Base-by-base conservation (phyloP, 108 stramenopile species). In the Cylindrotheca fusiformis region DNA sequence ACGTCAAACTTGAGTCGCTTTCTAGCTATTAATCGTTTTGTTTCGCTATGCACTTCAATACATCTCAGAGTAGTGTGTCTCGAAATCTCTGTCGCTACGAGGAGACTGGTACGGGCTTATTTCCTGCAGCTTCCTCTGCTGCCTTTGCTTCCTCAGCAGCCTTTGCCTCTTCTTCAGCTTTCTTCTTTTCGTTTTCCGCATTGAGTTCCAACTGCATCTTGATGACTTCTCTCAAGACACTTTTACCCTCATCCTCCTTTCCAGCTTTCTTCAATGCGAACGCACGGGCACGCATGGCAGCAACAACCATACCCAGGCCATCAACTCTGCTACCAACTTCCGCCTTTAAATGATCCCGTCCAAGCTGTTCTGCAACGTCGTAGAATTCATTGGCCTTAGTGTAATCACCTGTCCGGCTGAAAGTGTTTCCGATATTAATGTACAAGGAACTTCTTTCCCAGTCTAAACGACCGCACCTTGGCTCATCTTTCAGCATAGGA, bases 351-450 rank as follows among this genome's bases (percentile, higher is more conserved):
- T 95, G 94, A 54, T 95, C 94, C 1, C 61, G 71, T 20, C 94
- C 94, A 26, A 91, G 73, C 36, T 69, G 52, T 56, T 92, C 90
- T 8, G 90, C 90, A 33, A 79, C 68, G 23, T 68, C 69, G 66
- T 90, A 95, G 30, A 77, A 64, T 56, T 82, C 84, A 55, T 86
- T 65, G 3, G 90, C 94, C 53, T 74, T 77, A 8, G 68, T 87
- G 64, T 72, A 90, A 55, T 92, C 63, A 31, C 90, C 94, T 44
- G 72, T 59, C 19, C 88, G 73, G 21, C 83, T 87, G 69, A 60
- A 87, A 0, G 94, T 90, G 67, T 95, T 92, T 51, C 94, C 94
- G 60, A 95, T 88, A 69, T 95, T 95, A 31, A 95, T 75, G 56
- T 75, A 77, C 44, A 90, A 63, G 6, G 90, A 90, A 55, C 73